Evolutionary conservation across 495 filamentous ascomycete genomes (phyloP).

Genomic region (Penicillium pancosmium): DNA sequence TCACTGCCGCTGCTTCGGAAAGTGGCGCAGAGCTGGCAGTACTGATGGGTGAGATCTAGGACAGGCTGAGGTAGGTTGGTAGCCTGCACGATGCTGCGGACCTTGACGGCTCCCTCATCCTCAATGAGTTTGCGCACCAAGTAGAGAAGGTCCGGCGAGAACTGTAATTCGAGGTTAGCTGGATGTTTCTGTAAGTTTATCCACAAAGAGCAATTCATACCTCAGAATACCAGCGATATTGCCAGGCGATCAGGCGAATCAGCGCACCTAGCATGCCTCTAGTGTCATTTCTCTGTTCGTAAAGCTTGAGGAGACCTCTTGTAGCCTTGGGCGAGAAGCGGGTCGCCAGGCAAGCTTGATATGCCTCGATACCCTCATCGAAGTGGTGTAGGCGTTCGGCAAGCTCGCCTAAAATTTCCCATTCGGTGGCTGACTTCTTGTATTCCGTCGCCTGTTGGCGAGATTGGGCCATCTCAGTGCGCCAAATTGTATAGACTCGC

Average conservation of each 20-base stretch:
- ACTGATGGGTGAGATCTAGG: slow-evolving; percentile 93
- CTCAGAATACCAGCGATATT: slow-evolving; percentile 98
- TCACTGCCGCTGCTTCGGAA: slow-evolving; percentile 96
- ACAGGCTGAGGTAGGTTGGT: slow-evolving; percentile 92
- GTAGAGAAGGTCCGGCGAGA: slow-evolving; percentile 85
- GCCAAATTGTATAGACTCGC: slow-evolving; percentile 98
- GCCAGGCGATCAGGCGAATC: slow-evolving; percentile 92
- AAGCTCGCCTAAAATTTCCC: slow-evolving; percentile 95
- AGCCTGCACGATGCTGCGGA: slow-evolving; percentile 94
- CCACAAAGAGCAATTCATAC: slow-evolving; percentile 42
- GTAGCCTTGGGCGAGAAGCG: slow-evolving; percentile 91
- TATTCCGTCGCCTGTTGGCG: slow-evolving; percentile 88
- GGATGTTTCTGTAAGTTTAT: background rate
- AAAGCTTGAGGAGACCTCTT: slow-evolving; percentile 76
- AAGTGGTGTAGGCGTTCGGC: slow-evolving; percentile 88
- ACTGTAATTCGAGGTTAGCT: slow-evolving; percentile 52
- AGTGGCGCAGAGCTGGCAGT: slow-evolving; percentile 88
- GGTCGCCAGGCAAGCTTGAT: slow-evolving; percentile 76
- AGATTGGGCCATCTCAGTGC: slow-evolving; percentile 93
- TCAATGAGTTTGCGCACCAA: slow-evolving; percentile 91
- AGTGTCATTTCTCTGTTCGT: slow-evolving; percentile 73
- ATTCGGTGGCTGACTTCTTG: slow-evolving; percentile 94
- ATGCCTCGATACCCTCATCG: slow-evolving; percentile 90
- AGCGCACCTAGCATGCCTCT: slow-evolving; percentile 75
- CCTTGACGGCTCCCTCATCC: slow-evolving; percentile 96